Percentiles rank a stretch among this genome's conserved stretches.
Conservation (phyloP, 768 basidiomycete genomes). For the Boletus barrowsii region DNA sequence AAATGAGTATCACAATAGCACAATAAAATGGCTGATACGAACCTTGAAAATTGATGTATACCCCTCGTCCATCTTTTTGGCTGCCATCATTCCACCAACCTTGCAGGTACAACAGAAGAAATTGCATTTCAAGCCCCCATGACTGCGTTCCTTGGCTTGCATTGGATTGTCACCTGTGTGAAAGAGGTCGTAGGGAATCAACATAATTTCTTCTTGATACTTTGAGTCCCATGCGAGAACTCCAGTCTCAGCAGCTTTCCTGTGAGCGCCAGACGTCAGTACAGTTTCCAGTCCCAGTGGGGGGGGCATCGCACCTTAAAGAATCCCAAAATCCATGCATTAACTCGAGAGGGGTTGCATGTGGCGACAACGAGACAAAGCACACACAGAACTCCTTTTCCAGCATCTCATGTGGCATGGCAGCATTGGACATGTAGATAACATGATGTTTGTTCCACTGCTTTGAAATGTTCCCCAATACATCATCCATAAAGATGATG, state of each 20-base stretch:
- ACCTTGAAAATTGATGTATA: neutral
- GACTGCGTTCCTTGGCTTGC: too few relatives aligned
- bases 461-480: constrained; percentile 33
- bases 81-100: neutral
- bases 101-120: neutral
- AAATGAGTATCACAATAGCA: too few relatives aligned
- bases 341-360: constrained; percentile 33
- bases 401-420: constrained; percentile 23
- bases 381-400: constrained; percentile 32
- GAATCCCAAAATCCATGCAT: constrained; percentile 5
- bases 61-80: neutral
- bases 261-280: neutral
- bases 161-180: neutral
- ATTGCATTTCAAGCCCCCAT: neutral
- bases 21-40: too few relatives aligned
- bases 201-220: neutral
- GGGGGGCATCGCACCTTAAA: neutral
- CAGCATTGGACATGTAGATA: constrained; percentile 31
- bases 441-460: constrained; percentile 37
- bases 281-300: neutral
- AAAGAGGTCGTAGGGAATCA: neutral
- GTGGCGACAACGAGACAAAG: constrained; percentile 33
- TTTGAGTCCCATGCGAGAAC: neutral
- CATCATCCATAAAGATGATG: constrained; percentile 34
- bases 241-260: neutral